Evolutionary conservation across 306 rosid genomes (phyloP), one percentile per base, ranked within the genome.

Genomic region (Pterocarpus santalinus): DNA sequence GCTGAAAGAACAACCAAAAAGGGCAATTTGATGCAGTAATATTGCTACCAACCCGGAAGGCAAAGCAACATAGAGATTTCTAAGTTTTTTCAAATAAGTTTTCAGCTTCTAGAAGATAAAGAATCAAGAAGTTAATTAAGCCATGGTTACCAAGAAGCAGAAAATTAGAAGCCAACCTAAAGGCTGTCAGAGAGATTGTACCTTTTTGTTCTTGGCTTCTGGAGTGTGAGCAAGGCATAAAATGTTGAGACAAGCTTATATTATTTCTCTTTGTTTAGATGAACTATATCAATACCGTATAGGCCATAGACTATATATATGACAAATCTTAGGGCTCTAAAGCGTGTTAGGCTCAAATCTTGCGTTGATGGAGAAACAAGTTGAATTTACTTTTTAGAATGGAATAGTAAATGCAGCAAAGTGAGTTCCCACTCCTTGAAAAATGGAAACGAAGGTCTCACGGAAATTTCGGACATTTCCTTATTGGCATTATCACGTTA

Each of bases 381-480:
- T 83, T 78, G 86, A 82, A 35, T 75, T 67, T 41, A 1, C 44
- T 55, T 65, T 33, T 32, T 75, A 44, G 8, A 76, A 60, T 61
- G 43, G 36, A 76, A 30, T 17, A 36, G 39, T 82, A 11, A 63
- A 43, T 8, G 74, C 33, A 53, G 16, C 12, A 64, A 22, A 78
- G 17, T 14, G n/a, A 11, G 68, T 32, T 60, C 16, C 8, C 8
- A 28, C 47, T 68, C 64, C 49, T n/a, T n/a, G 12, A 16, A 55
- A 70, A 13, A 5, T 32, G 75, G 69, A 53, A 64, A 3, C 4
- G 79, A 10, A 34, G 17, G 57, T 55, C 66, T 71, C 69, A 61
- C 65, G 28, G 51, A 76, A 69, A 70, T 71, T 71, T 80, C 68
- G 13, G 56, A 62, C 16, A 8, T 65, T 64, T 11, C 17, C 28